These are phyloP conservation scores for Melaleuca alternifolia DNA, from an alignment of 345 rosid genomes.

Conservation along the genomic window DNA sequence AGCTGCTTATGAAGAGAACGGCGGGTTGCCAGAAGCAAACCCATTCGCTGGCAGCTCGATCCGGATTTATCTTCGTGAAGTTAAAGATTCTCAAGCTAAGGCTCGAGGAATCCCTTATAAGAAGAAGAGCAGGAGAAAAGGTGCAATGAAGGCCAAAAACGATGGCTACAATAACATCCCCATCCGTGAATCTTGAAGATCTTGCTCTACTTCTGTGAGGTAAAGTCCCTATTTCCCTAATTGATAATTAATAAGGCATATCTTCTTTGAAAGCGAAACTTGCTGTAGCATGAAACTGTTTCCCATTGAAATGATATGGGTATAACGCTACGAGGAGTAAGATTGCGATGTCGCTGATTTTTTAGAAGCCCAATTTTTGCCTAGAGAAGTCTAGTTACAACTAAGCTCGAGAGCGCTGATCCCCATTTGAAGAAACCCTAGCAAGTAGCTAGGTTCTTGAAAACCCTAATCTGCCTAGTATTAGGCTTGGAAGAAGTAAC, in stretches of 20 bases:
- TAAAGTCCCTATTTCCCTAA: neutral
- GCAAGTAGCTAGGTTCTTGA: neutral
- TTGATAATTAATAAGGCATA: neutral
- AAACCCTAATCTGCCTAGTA: constrained; percentile 5
- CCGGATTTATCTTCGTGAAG: constrained; percentile 9
- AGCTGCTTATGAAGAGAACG: constrained; percentile 38
- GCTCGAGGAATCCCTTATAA: constrained; percentile 15
- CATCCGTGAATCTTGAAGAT: neutral
- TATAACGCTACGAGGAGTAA: neutral
- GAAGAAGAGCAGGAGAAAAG: constrained; percentile 11
- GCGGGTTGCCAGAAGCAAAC: constrained; percentile 25
- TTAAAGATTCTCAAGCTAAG: constrained; percentile 15
- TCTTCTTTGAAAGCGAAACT: neutral
- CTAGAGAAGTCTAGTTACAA: neutral
- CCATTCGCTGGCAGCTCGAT: constrained; percentile 19
- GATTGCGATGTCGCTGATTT: neutral
- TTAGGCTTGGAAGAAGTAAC: neutral
- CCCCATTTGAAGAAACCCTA: constrained; percentile 2
- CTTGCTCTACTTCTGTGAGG: neutral
- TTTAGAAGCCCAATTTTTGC: neutral
- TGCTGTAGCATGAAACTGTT: neutral
- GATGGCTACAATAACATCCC: neutral
- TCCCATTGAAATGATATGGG: neutral
- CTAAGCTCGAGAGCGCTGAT: neutral
- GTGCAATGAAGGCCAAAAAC: neutral